Base-by-base conservation (phyloP, 2,329 filamentous ascomycete species). In the Apiospora pterosperma region DNA sequence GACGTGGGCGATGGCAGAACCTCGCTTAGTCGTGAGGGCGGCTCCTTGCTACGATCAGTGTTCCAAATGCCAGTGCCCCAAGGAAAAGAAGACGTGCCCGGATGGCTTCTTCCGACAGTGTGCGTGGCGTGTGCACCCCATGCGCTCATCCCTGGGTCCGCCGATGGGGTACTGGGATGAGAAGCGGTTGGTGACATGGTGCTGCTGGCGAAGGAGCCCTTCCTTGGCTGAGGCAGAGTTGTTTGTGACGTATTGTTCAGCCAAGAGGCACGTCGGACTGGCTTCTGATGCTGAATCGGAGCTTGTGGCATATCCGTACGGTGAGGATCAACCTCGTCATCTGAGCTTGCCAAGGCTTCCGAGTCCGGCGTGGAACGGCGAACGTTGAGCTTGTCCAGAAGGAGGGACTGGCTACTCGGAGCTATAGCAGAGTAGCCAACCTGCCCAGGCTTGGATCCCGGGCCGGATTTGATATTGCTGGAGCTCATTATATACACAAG, bases 361-460 rank as follows among this genome's bases (percentile, higher is more conserved):
- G 94, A 97, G 75, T 98, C 96, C 25, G 95, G 95, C 1, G 95
- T 97, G 8, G 93, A 93, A 63, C 92, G 91, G 71, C 94, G 88
- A 64, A 89, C 85, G 72, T 92, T 91, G 61, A 90, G 83, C 76
- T 93, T 96, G 61, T 95, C 92, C 38, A 92, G 83, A 59, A 92
- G 80, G 42, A 90, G 81, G 42, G 88, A 87, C 65, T 90, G 88
- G 71, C 83, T 90, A 70, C 79, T 87, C 25, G 86, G 81, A 63
- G 84, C 76, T 68, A 81, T 76, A 67, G 78, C 70, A 69, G 82
- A 71, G 73, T 81, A 77, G 67, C 75, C 76, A 65, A 78, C 77
- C 72, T 82, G 80, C 72, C 80, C 84, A 66, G 81, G 78, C 78
- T 87, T 90, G 34, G 81, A 76, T 67, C 79, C 75, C 70, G 82